Percentiles rank a stretch among this genome's conserved stretches.
These are phyloP conservation scores for Eimeria acervulina DNA, from an alignment of 169 alveolate species.

Conservation along the genomic window DNA sequence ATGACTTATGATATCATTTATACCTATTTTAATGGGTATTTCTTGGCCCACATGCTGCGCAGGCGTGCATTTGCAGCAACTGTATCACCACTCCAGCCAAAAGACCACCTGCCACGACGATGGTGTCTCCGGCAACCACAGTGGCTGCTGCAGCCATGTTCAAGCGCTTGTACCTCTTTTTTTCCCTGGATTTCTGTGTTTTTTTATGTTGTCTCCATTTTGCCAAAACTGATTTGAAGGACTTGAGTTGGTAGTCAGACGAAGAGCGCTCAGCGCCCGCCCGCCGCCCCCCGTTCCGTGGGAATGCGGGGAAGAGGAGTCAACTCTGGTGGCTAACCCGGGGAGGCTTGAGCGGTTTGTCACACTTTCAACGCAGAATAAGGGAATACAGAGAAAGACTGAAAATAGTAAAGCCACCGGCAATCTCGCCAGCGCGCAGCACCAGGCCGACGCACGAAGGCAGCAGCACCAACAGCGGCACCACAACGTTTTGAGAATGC, in stretches of 20 bases:
- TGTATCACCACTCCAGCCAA: neutral
- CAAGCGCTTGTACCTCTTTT: too few species aligned
- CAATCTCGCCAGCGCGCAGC: conserved; percentile 32
- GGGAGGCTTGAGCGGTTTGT: neutral
- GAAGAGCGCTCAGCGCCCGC: neutral
- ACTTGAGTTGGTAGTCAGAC: neutral
- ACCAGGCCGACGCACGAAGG: neutral
- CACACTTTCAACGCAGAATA: neutral
- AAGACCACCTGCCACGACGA: too few species aligned
- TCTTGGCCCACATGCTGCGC: neutral
- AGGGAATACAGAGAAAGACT: neutral
- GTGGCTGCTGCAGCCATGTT: neutral
- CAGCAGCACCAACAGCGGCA: neutral
- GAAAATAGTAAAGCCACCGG: neutral
- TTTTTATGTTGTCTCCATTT: neutral
- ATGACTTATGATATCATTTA: neutral
- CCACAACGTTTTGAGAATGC: neutral
- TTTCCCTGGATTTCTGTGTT: too few species aligned
- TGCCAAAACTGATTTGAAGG: neutral
- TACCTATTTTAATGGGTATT: neutral
- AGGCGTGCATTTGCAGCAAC: neutral
- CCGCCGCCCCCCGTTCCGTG: neutral
- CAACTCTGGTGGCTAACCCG: neutral
- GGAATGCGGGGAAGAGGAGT: neutral
- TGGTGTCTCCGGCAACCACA: neutral